phyloP scores from a whole-genome alignment of 345 rosid species.

The Combretum micranthum region DNA sequence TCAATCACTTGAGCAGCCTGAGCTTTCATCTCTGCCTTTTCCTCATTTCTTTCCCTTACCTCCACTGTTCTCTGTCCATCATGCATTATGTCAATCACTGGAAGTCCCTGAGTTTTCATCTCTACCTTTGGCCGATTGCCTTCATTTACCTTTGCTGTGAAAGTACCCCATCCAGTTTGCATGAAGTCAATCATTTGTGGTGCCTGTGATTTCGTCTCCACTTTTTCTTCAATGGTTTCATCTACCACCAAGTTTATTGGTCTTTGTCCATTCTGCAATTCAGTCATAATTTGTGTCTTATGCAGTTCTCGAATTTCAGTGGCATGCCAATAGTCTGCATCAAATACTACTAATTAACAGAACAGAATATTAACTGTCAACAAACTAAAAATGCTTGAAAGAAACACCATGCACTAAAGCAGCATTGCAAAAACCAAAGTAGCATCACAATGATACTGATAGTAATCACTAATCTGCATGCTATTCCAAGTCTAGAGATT shows the following conservation, averaged over 20 bases:
- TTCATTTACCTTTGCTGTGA: not conserved
- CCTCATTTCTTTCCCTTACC: not conserved
- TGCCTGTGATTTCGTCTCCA: not conserved
- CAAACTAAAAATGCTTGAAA: no score
- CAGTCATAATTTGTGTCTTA: not conserved
- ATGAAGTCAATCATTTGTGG: conserved; percentile 19
- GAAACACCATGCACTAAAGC: no score
- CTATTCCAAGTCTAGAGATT: no score
- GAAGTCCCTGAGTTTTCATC: not conserved
- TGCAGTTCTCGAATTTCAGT: conserved; percentile 5
- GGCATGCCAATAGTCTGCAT: conserved; percentile 14
- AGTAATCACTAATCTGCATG: no score
- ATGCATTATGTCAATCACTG: not conserved
- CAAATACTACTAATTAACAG: not conserved
- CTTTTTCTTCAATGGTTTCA: not conserved
- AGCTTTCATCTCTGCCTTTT: not conserved
- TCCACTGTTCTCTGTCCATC: not conserved
- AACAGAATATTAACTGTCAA: not conserved
- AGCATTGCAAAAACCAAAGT: no score
- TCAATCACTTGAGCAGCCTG: conserved; percentile 33
- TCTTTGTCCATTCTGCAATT: not conserved
- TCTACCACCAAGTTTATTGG: not conserved
- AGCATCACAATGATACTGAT: no score
- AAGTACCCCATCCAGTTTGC: not conserved
- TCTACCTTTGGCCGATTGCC: not conserved